Conservation (phyloP, 352 stramenopile genomes). For the Phytophthora syringae region DNA sequence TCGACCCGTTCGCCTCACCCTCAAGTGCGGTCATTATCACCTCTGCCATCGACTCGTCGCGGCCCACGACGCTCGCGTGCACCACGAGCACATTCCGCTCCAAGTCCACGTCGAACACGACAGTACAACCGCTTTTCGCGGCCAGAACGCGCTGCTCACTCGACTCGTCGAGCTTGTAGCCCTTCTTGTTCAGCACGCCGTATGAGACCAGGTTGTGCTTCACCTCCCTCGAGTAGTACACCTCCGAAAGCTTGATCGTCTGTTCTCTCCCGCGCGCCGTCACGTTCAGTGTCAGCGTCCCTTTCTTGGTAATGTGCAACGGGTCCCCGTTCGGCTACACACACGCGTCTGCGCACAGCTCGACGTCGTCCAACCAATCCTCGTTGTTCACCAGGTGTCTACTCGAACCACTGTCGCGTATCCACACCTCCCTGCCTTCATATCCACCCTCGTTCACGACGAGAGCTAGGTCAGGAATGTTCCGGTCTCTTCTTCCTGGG, state of each 20-base stretch:
- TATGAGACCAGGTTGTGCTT: neutral
- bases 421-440: neutral
- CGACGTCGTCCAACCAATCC: neutral
- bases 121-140: neutral
- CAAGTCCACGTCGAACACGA: conserved; percentile 14
- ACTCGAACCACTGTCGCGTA: neutral
- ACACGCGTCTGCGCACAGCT: neutral
- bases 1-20: neutral
- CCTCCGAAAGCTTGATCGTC: neutral
- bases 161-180: neutral
- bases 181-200: neutral
- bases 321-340: neutral
- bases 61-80: too few relatives aligned
- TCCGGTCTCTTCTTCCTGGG: neutral
- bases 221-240: neutral
- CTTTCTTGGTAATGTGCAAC: neutral
- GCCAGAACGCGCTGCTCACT: neutral
- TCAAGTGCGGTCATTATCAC: neutral
- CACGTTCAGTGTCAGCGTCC: neutral
- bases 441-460: neutral
- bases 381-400: neutral
- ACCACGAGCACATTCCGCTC: neutral
- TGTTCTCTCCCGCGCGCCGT: neutral
- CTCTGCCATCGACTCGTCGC: neutral
- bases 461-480: neutral